These are phyloP conservation scores for Cyclostephanos tholiformis DNA, from an alignment of 108 stramenopile genomes.

Conservation along the genomic window DNA sequence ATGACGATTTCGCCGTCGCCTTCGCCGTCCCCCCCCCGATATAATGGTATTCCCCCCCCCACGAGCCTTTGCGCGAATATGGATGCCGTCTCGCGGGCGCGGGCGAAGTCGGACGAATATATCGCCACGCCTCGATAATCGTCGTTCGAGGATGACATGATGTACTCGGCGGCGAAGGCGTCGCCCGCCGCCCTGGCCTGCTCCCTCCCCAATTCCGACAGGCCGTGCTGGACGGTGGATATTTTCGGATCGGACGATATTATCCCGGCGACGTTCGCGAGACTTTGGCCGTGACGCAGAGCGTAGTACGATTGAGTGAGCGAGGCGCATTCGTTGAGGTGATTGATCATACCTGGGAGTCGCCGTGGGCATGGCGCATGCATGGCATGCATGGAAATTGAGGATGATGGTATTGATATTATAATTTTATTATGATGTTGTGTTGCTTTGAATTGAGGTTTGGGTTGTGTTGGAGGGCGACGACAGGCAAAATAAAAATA, in stretches of 20 bases:
- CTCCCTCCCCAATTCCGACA: conserved; percentile 65
- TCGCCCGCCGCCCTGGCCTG: conserved; percentile 74
- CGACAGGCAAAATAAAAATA: too few relatives aligned
- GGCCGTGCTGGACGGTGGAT: conserved; percentile 68
- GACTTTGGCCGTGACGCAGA: conserved; percentile 86
- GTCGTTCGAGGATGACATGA: not conserved
- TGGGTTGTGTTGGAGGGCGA: too few relatives aligned
- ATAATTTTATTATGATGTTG: too few relatives aligned
- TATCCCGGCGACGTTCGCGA: conserved; percentile 79
- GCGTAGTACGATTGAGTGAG: conserved; percentile 56
- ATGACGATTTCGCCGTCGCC: conserved; percentile 25
- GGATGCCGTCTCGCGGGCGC: conserved; percentile 76
- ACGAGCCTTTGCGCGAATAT: conserved; percentile 45
- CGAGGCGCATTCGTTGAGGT: conserved; percentile 20
- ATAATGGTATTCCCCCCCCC: conserved; percentile 22
- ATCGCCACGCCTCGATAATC: conserved; percentile 52
- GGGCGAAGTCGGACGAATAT: conserved; percentile 62
- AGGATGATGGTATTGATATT: too few relatives aligned
- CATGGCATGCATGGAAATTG: too few relatives aligned
- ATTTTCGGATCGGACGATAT: conserved; percentile 80
- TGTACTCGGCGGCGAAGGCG: conserved; percentile 38
- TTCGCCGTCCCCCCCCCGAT: not conserved
- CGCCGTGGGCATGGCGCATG: too few relatives aligned
- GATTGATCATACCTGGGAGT: conserved; percentile 38
- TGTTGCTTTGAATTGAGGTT: too few relatives aligned